These are phyloP conservation scores for Hibiscus tridactylites DNA, from an alignment of 345 rosid genomes.

Conservation along the genomic window DNA sequence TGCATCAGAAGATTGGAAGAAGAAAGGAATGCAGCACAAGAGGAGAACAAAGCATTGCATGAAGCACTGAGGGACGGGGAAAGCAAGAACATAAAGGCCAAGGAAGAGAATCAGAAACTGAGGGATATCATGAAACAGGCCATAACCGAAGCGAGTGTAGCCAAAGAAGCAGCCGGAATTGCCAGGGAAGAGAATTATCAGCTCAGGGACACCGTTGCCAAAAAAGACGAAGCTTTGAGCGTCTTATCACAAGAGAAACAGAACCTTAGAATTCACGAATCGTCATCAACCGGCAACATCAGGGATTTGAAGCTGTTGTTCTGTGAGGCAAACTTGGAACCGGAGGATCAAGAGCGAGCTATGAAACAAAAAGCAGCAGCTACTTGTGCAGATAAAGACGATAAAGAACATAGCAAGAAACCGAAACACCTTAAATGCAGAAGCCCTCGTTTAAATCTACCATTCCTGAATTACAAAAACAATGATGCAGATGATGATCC, in stretches of 20 bases:
- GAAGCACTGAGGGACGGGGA: constrained; percentile 42
- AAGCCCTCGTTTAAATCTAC: constrained; percentile 42
- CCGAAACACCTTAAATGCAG: constrained; percentile 27
- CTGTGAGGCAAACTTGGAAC: constrained; percentile 22
- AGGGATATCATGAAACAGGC: constrained; percentile 86
- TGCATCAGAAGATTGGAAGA: constrained; percentile 68
- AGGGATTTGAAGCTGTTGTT: constrained; percentile 50
- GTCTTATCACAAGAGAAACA: constrained; percentile 57
- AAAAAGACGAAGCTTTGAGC: constrained; percentile 56
- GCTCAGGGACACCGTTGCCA: constrained; percentile 25
- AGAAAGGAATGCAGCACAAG: constrained; percentile 41
- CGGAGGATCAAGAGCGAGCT: constrained; percentile 4
- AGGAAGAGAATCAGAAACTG: constrained; percentile 58
- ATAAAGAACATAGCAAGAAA: constrained; percentile 22
- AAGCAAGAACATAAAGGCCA: constrained; percentile 27
- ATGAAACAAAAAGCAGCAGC: constrained; percentile 17
- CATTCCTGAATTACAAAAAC: constrained; percentile 28
- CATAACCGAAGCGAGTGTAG: constrained; percentile 70
- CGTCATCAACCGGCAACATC: constrained; percentile 43
- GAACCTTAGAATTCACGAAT: constrained; percentile 50
- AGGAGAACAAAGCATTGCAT: constrained; percentile 41
- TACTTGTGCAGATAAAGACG: constrained; percentile 8
- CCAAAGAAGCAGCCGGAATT: constrained; percentile 39
- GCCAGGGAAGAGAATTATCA: constrained; percentile 3
- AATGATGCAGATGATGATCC: constrained; percentile 27